Evolutionary conservation across 257 asterid species (phyloP), one percentile per base, ranked within the genome.

Genomic region (Solanum bulbocastanum): DNA sequence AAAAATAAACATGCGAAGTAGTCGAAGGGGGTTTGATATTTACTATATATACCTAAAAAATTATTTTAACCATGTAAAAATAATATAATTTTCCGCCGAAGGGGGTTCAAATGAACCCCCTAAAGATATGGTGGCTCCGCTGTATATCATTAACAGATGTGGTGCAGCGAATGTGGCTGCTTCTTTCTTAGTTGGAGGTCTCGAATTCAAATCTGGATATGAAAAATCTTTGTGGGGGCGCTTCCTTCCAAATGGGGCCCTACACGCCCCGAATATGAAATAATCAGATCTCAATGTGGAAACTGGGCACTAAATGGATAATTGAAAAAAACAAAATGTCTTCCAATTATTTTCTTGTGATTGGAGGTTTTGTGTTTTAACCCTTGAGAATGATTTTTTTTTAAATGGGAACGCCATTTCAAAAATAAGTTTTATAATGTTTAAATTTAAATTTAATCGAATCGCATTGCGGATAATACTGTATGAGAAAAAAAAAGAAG

Each of bases 391-490:
- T 56, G 5, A 5, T 0, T 56, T 56, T 20, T 15, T 56, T 18
- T 56, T 20, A 56, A 56, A 56, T 18, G n/a, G 5, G 1, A 56
- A 56, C 25, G 0, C 8, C 2, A 2, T 56, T 20, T 56, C 1
- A 49, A 49, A 56, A 56, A 56, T 56, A 0, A 56, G 10, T 56
- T 56, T 56, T 56, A 0, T 1, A 18, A 20, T 56, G 1, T 7
- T 56, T 56, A 56, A 56, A 56, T 56, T 7, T 56, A 56, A 56
- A 56, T 20, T 56, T 56, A 56, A 56, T 56, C 65, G 5, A 56
- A 56, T 56, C 2, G 10, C 0, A 8, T 7, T 1, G 5, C 2
- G 8, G 20, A 56, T 56, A 8, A 20, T 7, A 6, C 0, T 16
- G 10, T 10, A 42, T 14, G 58, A 4, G 4, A 13, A 52, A 9